Conservation (phyloP, 2,329 filamentous ascomycete species). For the Cercospora brassicicola region DNA sequence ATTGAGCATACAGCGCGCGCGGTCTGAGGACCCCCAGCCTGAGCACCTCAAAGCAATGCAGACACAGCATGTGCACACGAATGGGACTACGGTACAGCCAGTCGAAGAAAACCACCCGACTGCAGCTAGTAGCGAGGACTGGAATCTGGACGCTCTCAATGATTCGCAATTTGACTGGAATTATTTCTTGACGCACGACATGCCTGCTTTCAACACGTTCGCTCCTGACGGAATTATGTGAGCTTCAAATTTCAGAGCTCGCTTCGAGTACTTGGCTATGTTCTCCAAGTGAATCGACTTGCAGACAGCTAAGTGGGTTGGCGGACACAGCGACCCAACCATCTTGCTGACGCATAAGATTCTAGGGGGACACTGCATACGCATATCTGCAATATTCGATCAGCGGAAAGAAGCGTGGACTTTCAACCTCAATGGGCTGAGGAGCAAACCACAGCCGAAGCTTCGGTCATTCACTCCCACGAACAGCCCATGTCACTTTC, state of each 20-base stretch:
- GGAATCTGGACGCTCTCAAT: slow-evolving; percentile 37
- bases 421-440: too few species aligned
- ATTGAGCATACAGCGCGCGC: slow-evolving; percentile 25
- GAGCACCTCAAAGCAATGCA: slow-evolving; percentile 18
- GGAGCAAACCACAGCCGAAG: too few species aligned
- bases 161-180: slow-evolving; percentile 39
- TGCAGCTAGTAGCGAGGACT: slow-evolving; percentile 35
- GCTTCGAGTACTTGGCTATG: too few species aligned
- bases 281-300: too few species aligned
- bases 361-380: too few species aligned
- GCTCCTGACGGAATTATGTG: slow-evolving; percentile 39
- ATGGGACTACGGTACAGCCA: slow-evolving; percentile 11
- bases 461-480: too few species aligned
- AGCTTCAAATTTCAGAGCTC: neutral
- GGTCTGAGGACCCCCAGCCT: slow-evolving; percentile 26
- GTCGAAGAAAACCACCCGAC: slow-evolving; percentile 27
- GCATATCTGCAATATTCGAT: too few species aligned
- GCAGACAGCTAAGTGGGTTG: too few species aligned
- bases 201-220: slow-evolving; percentile 36
- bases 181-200: slow-evolving; percentile 36
- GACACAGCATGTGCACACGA: slow-evolving; percentile 2
- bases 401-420: too few species aligned
- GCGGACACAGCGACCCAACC: too few species aligned
- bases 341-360: too few species aligned
- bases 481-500: too few species aligned